Base-by-base conservation (phyloP, 2,329 filamentous ascomycete species). In the Botrytis pseudocinerea region DNA sequence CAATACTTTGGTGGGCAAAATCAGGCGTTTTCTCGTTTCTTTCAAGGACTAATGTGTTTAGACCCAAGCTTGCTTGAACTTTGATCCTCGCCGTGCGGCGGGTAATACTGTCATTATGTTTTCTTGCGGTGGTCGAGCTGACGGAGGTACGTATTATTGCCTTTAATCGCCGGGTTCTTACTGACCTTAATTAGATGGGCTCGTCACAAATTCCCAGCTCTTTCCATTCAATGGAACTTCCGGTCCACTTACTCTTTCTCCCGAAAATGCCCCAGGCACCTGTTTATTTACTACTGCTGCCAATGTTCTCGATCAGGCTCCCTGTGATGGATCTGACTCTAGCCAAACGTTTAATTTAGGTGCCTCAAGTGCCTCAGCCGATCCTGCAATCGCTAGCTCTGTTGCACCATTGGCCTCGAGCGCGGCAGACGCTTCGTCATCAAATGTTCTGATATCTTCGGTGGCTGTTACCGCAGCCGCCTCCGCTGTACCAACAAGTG, bases 21-120 rank as follows among this genome's bases (percentile, higher is more conserved):
- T 25, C 6, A 9, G 32, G 54, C 6, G 32, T 9, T 22, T 68
- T n/a, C 22, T 48, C 28, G 42, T 59, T 8, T 48, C 1, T 66
- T 40, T 57, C 69, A 20, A 35, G 25, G 10, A 62, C 71, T 64
- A 25, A 71, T 22, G 22, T 48, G 1, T 46, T 9, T 5, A 83
- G 81, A 89, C 87, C 0, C 83, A 89, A 75, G 87, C 87, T 40
- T 90, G 88, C 78, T 80, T 89, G 75, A 89, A 88, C 80, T 88
- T 88, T 75, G 88, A 90, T 76, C 83, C 84, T 8, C 83, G 87
- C 64, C 83, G 87, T 42, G 80, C 82, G 0, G 82, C 83, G 3
- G 87, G 86, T 18, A 85, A 86, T 77, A 87, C 88, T 76, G 86
- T 88, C 22, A 77, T 86, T 48, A 82, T 90, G 38, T 90, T 89